Conservation (phyloP, 495 filamentous ascomycete species). For the Aspergillus ellipticus region DNA sequence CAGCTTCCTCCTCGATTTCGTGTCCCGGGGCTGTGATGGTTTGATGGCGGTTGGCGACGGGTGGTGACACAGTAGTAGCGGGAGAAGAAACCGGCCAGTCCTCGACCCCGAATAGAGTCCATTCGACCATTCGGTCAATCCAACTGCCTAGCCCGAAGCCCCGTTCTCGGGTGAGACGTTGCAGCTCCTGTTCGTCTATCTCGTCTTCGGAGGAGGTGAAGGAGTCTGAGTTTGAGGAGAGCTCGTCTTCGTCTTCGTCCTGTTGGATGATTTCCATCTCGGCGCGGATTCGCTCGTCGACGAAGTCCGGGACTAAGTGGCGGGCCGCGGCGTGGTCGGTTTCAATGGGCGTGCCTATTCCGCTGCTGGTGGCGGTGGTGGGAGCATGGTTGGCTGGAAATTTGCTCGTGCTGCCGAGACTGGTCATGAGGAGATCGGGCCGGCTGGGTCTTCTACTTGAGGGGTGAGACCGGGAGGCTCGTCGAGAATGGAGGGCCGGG, state of each 20-base stretch:
- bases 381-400: background rate
- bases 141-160: constrained; percentile 68
- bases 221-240: background rate
- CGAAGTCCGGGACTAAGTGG: constrained; percentile 37
- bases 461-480: constrained; percentile 30
- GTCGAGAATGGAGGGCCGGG: constrained; percentile 28
- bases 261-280: constrained; percentile 38
- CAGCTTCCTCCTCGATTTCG: constrained; percentile 28
- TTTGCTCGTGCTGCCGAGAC: constrained; percentile 11
- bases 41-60: background rate
- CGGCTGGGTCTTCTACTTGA: constrained; percentile 34
- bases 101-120: constrained; percentile 73
- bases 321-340: constrained; percentile 4
- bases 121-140: constrained; percentile 71
- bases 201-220: constrained; percentile 21
- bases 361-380: background rate
- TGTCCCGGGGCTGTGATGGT: constrained; percentile 52
- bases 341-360: constrained; percentile 4
- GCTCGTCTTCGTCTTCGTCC: constrained; percentile 10
- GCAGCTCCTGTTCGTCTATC: constrained; percentile 43
- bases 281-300: constrained; percentile 42
- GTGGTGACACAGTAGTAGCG: background rate
- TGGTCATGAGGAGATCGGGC: constrained; percentile 37
- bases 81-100: constrained; percentile 40
- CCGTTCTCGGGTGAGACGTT: constrained; percentile 48